Base-by-base conservation (phyloP, 768 basidiomycete species). In the Suillus decipiens region DNA sequence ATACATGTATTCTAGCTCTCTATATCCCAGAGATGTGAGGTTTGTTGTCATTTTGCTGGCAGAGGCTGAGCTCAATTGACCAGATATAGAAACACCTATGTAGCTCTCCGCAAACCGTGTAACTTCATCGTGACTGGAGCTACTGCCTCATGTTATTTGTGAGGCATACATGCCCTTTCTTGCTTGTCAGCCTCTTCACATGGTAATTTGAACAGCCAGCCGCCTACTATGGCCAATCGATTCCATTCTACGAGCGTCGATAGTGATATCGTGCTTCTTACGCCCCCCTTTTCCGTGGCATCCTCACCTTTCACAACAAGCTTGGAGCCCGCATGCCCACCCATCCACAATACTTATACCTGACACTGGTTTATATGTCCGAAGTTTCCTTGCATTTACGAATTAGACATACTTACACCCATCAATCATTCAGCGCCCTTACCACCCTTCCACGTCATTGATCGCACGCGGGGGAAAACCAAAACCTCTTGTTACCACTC, bases 231-330 rank as follows among this genome's bases (percentile, higher is more conserved):
- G 24, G 41, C 3, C n/a, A 41, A 28, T 41, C 56, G 31, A n/a
- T 53, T 57, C n/a, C 56, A 57, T 57, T 41, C 56, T 57, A 41
- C 39, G 39, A 37, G 39, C 15, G 11, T 37, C 39, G 56, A 42
- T 57, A 42, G 28, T 57, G 17, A 42, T 57, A 17, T 53, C 56
- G 39, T 57, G 56, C 56, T 57, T 57, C 56, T 57, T 57, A 57
- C 56, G 56, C 56, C 56, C 56, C 56, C 39, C 56, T 36, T 41
- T 57, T 57, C 6, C 6, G 56, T 28, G 56, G 14, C 24, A 41
- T 57, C 56, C 24, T 57, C 56, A 57, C 56, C 56, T 57, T 41
- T 57, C 56, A 57, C 56, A 41, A 2, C 17, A 31, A 57, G 36
- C 55, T 56, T 53, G 36, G 28, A 28, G 15, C 55, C 36, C 39